Evolutionary conservation across 768 basidiomycete species (phyloP).

Genomic region (Mycena sanguinolenta): DNA sequence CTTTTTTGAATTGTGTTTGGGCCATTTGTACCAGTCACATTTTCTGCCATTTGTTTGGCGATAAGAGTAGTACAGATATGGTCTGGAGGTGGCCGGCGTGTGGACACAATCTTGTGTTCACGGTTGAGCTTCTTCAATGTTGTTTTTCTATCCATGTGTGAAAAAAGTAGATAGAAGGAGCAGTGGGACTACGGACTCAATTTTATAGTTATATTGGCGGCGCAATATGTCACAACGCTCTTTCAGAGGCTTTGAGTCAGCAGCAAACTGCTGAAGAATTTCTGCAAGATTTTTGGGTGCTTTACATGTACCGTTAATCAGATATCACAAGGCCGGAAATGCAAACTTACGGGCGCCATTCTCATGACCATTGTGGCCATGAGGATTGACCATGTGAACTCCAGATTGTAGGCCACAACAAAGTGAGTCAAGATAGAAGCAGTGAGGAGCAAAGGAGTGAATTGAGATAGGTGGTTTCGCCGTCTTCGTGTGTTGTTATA

Average conservation of each 20-base stretch:
- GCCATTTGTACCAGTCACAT: not conserved
- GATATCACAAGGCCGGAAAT: not conserved
- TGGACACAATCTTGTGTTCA: not conserved
- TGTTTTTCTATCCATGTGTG: conserved; percentile 1
- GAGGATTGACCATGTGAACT: too few relatives aligned
- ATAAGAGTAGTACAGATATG: not conserved
- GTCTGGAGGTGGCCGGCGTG: not conserved
- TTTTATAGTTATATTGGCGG: not conserved
- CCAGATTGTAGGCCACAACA: too few relatives aligned
- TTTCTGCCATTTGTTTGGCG: not conserved
- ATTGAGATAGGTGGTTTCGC: too few relatives aligned
- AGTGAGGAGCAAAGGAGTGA: too few relatives aligned
- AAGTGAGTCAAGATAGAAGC: too few relatives aligned
- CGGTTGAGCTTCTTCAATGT: not conserved
- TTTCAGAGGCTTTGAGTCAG: not conserved
- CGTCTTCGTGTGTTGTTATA: too few relatives aligned
- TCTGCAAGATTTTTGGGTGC: conserved; percentile 1
- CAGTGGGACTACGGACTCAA: not conserved
- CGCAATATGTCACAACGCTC: not conserved
- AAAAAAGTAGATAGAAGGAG: not conserved
- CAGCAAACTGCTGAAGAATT: conserved; percentile 2
- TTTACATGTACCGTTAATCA: not conserved
- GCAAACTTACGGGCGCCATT: conserved; percentile 6
- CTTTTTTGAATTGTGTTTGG: not conserved
- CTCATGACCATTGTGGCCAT: conserved; percentile 8